These are phyloP conservation scores for Lachnellula arida DNA, from an alignment of 2,329 filamentous ascomycete genomes.

Conservation along the genomic window DNA sequence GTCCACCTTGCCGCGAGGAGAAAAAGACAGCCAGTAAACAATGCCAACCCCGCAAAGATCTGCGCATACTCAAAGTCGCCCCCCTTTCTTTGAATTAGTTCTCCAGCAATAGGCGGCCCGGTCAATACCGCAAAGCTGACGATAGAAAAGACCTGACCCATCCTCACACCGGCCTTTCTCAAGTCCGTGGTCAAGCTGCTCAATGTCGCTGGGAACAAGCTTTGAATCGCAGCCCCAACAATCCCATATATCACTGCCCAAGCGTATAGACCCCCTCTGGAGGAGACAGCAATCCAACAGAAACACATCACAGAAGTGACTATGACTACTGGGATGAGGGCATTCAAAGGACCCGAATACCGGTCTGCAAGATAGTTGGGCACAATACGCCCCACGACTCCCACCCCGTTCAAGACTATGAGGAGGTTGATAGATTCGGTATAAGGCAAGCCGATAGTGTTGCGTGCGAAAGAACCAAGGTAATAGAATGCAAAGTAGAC, in stretches of 20 bases:
- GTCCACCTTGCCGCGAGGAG: conserved; percentile 38
- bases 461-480: conserved; percentile 35
- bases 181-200: conserved; percentile 47
- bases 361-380: conserved; percentile 45
- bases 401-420: conserved; percentile 49
- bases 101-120: conserved; percentile 51
- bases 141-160: conserved; percentile 51
- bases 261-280: conserved; percentile 40
- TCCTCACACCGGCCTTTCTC: conserved; percentile 49
- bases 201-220: conserved; percentile 47
- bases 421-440: conserved; percentile 45
- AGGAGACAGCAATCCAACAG: conserved; percentile 45
- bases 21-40: conserved; percentile 40
- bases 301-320: conserved; percentile 34
- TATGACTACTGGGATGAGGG: conserved; percentile 42
- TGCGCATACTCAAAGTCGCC: conserved; percentile 48
- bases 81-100: conserved; percentile 41
- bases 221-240: conserved; percentile 44
- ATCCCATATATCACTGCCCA: conserved; percentile 50
- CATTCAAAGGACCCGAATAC: conserved; percentile 48
- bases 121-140: conserved; percentile 50
- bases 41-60: conserved; percentile 43
- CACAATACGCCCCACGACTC: conserved; percentile 43
- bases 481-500: conserved; percentile 41
- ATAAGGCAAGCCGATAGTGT: conserved; percentile 36